Base-by-base conservation (phyloP, 1,139 yeast genomes). In the Suhomyces wounanorum region DNA sequence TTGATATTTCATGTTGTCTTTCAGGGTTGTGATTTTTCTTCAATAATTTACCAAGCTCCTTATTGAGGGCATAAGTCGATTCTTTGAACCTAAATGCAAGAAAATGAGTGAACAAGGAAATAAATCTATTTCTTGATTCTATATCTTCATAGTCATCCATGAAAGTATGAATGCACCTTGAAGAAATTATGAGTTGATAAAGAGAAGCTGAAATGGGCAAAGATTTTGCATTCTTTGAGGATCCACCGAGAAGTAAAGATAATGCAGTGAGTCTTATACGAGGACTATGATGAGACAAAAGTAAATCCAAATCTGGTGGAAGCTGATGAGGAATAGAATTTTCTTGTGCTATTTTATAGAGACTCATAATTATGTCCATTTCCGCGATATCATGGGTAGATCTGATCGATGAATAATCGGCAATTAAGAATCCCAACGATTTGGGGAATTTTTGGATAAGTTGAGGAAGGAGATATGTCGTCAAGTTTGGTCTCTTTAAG, bases 91-190 rank as follows among this genome's bases (percentile, higher is more conserved):
- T 74, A 39, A 78, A 68, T 8, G 51, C 53, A 4, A 89, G 63
- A 56, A 90, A 84, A 48, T 77, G 83, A 46, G 85, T 78, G 52
- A 89, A 68, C 25, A 80, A 62, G 3, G 92, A 84, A 30, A 77
- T 73, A 48, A 87, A 81, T 47, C 81, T 84, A 57, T 84, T 84
- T 60, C 97, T 73, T 0, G 81, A 73, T 52, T 86, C 94, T 13
- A 90, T 77, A 47, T 86, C 83, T 11, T 80, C 75, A 30, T 62
- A 59, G 52, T 89, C 95, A 33, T 78, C 73, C 52, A 87, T 77
- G 54, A 85, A 75, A 10, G 73, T 66, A 52, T 79, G 80, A 9
- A 85, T 60, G 3, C 69, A 47, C 30, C 53, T 49, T 35, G 78
- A 68, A 0, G 70, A 61, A 39, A 66, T 59, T 1, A 89, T 59